These are phyloP conservation scores for Batkoa obscura DNA, from an alignment of 371 early-diverging fungal species.

Conservation along the genomic window DNA sequence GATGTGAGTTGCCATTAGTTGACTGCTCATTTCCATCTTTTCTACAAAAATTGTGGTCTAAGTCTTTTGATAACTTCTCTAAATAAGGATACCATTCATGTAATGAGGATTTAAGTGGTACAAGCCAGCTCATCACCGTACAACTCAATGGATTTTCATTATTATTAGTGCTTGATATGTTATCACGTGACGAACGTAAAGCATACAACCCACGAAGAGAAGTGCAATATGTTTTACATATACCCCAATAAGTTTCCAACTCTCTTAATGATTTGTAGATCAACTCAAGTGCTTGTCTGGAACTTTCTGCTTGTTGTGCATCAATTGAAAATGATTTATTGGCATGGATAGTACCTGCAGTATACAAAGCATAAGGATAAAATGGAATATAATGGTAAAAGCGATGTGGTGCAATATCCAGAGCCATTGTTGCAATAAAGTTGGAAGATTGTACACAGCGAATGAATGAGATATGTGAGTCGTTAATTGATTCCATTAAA, in stretches of 20 bases:
- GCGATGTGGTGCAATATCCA: not conserved
- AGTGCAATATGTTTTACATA: slow-evolving; percentile 4
- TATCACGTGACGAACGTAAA: slow-evolving; percentile 1
- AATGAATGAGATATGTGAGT: not conserved
- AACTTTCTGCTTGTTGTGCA: not conserved
- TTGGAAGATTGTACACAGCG: not conserved
- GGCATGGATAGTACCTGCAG: slow-evolving; percentile 4
- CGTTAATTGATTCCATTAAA: not conserved
- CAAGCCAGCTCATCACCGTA: slow-evolving; percentile 3
- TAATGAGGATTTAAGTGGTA: slow-evolving; percentile 4
- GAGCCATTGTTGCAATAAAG: not conserved
- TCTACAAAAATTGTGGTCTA: slow-evolving; percentile 1
- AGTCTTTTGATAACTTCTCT: slow-evolving; percentile 1
- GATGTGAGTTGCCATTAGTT: not conserved
- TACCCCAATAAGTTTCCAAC: slow-evolving; percentile 1
- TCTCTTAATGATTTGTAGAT: not conserved
- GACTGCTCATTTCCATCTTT: not conserved
- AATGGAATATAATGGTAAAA: not conserved
- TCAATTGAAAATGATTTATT: not conserved
- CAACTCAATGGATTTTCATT: not conserved
- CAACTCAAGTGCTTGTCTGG: not conserved
- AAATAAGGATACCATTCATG: slow-evolving; percentile 7
- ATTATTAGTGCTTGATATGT: not conserved
- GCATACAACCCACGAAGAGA: slow-evolving; percentile 5
- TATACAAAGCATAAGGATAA: slow-evolving; percentile 2